These are phyloP conservation scores for Tuber calosporum DNA, from an alignment of 495 filamentous ascomycete species.

Conservation along the genomic window DNA sequence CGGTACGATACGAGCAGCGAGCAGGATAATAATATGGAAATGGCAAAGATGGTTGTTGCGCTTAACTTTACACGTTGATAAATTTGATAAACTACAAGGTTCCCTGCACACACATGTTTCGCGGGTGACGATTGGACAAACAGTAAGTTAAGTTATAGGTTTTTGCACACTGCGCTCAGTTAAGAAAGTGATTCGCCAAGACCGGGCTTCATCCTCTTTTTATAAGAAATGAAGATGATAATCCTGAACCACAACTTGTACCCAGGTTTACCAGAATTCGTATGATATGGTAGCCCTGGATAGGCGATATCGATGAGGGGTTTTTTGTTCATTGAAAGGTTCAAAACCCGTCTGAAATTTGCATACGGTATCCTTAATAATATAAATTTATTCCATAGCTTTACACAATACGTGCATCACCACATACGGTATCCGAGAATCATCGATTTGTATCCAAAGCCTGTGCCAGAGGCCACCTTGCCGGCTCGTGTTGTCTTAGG, in stretches of 20 bases:
- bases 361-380: too few relatives aligned
- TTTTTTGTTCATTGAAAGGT: too few relatives aligned
- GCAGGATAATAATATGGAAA: neutral
- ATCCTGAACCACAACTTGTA: neutral
- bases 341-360: too few relatives aligned
- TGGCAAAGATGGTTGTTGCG: neutral
- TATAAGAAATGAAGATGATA: too few relatives aligned
- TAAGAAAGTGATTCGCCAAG: neutral
- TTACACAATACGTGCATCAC: too few relatives aligned
- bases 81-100: too few relatives aligned
- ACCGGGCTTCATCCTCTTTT: neutral
- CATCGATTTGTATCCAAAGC: neutral
- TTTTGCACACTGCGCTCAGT: neutral
- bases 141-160: too few relatives aligned
- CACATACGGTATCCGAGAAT: too few relatives aligned
- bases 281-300: neutral
- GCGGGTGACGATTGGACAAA: neutral
- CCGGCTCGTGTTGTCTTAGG: neutral
- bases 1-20: too few relatives aligned
- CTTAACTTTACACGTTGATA: too few relatives aligned
- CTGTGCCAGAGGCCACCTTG: neutral
- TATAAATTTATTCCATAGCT: too few relatives aligned
- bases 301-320: too few relatives aligned
- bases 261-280: neutral
- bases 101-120: neutral